A percentile compares a stretch with the other conserved stretches of the same genome.
Conservation (phyloP, 1,139 yeast species). For the Sugiyamaella japonica region DNA sequence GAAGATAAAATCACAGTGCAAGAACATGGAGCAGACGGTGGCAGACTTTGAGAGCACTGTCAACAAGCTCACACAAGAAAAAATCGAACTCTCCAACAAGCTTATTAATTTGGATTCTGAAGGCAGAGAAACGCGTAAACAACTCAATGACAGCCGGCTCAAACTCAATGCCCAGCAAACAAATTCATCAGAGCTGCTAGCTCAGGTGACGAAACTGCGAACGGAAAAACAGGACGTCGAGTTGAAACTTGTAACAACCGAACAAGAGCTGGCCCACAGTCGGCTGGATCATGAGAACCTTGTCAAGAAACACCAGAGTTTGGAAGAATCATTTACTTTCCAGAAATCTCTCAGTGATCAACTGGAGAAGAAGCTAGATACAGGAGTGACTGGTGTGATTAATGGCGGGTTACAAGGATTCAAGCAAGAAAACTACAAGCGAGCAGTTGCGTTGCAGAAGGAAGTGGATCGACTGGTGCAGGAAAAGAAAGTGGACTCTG, state of each 20-base stretch:
- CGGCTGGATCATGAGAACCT: constrained; percentile 13
- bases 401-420: constrained; percentile 19
- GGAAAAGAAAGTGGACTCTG: constrained; percentile 20
- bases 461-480: constrained; percentile 17
- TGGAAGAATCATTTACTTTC: constrained; percentile 16
- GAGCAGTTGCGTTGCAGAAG: constrained; percentile 15
- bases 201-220: constrained; percentile 1
- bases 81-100: not conserved
- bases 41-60: not conserved
- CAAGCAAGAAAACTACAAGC: constrained; percentile 18
- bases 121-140: not conserved
- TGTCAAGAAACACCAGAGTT: constrained; percentile 4
- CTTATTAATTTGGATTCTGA: constrained; percentile 6
- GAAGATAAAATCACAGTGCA: not conserved
- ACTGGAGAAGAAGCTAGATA: constrained; percentile 15
- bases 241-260: constrained; percentile 5
- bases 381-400: constrained; percentile 11
- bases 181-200: not conserved
- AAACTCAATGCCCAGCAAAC: not conserved
- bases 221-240: constrained; percentile 16
- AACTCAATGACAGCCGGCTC: not conserved
- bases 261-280: constrained; percentile 15
- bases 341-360: constrained; percentile 17
- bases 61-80: constrained; percentile 7
- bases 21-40: not conserved